A percentile compares a stretch with the other conserved stretches of the same genome.
Conservation (phyloP, 179 eudicot species). For the Dionaea muscipula region DNA sequence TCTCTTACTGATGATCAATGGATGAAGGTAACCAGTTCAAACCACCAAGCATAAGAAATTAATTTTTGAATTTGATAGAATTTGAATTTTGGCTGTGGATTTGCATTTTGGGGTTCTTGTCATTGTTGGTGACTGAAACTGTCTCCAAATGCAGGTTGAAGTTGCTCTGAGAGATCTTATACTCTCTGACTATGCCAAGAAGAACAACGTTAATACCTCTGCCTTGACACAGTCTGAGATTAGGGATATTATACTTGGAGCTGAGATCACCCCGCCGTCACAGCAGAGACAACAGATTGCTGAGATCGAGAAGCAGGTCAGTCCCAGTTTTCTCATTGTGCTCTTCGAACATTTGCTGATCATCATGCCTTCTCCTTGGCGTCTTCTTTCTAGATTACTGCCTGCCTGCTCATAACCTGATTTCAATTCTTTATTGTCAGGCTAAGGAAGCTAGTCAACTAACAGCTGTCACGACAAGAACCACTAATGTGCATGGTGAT, state of each 20-base stretch:
- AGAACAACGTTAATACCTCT: slow-evolving; percentile 94
- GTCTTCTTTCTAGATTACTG: no score
- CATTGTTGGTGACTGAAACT: not conserved
- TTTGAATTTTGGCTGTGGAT: not conserved
- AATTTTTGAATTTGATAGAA: not conserved
- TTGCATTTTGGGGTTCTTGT: not conserved
- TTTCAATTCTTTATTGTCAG: slow-evolving; percentile 20
- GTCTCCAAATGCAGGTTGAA: slow-evolving; percentile 52
- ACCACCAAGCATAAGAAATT: not conserved
- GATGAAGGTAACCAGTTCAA: slow-evolving; percentile 61
- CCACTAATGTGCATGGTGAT: slow-evolving; percentile 96
- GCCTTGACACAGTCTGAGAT: slow-evolving; percentile 95
- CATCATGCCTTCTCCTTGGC: no score
- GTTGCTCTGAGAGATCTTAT: slow-evolving; percentile 97
- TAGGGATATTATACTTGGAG: slow-evolving; percentile 97
- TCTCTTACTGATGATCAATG: slow-evolving; percentile 89
- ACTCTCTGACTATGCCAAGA: slow-evolving; percentile 94
- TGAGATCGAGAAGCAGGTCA: slow-evolving; percentile 94
- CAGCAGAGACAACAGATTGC: slow-evolving; percentile 99
- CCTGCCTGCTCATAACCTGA: no score
- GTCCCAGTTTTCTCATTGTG: not conserved
- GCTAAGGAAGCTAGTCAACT: slow-evolving; percentile 77
- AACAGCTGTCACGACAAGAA: slow-evolving; percentile 86
- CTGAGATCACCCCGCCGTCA: slow-evolving; percentile 96
- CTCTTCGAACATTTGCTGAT: no score